Evolutionary conservation across 495 filamentous ascomycete species (phyloP), one percentile per base, ranked within the genome.

Genomic region (Entonaema liquescens): DNA sequence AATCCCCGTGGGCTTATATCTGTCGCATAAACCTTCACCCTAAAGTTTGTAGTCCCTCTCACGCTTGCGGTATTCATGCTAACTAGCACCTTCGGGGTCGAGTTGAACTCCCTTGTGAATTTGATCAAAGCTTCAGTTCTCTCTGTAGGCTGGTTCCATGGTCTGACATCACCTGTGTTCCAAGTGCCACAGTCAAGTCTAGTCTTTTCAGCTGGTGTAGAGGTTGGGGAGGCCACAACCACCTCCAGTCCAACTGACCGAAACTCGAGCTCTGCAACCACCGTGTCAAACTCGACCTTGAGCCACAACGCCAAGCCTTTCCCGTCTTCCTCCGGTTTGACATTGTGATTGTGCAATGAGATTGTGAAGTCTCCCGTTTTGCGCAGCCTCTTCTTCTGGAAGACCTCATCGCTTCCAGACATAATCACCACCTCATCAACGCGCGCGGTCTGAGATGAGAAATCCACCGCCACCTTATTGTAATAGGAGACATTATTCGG

Each of bases 1-100:
- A 47, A 47, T 9, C 42, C 42, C 19, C 12, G 42, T 11, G 42
- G 12, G 8, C 2, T 47, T 4, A 47, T 12, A 0, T 47, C 42
- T 21, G 42, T 47, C 19, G 42, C 42, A 9, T 47, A 47, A 21
- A 47, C 42, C 19, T 47, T 47, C 9, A 47, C 42, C 5, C 42
- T 47, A 12, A 47, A 47, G 2, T 47, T 47, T 1, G 42, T 8
- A 0, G 17, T 21, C 5, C 19, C 19, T 21, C 12, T 47, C 11
- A 47, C 42, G 23, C 42, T 47, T 12, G 42, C 42, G 42, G 42
- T 47, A 47, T 47, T 47, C 42, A 47, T 47, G 42, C 42, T 47
- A 23, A 47, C 42, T 21, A 47, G 12, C 42, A 47, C 42, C 2
- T 17, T 47, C 17, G 42, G 42, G 21, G 9, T 21, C 5, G 42